A percentile compares a stretch with the other conserved stretches of the same genome.
Evolutionary conservation across 108 stramenopile species (phyloP).

Genomic region (Cyclostephanos tholiformis): DNA sequence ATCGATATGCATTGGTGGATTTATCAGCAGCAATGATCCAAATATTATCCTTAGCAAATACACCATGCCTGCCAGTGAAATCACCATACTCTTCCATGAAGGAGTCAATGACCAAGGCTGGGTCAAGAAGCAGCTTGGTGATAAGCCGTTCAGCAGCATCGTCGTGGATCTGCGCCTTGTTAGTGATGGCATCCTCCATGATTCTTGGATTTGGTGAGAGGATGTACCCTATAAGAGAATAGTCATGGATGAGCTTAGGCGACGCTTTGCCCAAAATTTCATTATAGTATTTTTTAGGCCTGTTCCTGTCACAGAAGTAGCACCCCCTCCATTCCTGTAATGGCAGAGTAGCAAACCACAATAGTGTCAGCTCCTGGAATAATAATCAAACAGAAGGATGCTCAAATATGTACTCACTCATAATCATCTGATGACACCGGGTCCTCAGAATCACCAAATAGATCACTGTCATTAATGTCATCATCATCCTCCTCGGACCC

Average conservation of each 20-base stretch:
- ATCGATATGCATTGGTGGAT: background rate
- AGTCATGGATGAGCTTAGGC: conserved; percentile 7
- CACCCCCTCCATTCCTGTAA: too few species aligned
- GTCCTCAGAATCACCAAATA: background rate
- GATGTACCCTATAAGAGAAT: conserved; percentile 16
- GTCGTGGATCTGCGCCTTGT: too few species aligned
- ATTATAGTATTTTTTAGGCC: background rate
- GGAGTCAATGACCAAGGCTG: background rate
- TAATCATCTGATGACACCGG: background rate
- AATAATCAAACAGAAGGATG: too few species aligned
- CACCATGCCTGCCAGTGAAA: background rate
- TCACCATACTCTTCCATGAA: conserved; percentile 1
- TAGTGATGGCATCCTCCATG: conserved; percentile 1
- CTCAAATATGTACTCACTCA: background rate
- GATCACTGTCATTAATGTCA: background rate
- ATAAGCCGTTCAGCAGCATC: too few species aligned
- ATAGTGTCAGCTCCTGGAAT: background rate
- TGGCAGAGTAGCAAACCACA: too few species aligned
- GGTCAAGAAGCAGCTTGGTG: conserved; percentile 3
- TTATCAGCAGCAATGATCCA: conserved; percentile 16
- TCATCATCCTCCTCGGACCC: background rate
- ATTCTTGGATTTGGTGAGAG: conserved; percentile 11
- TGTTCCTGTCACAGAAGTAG: too few species aligned
- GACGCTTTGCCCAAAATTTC: conserved; percentile 1
- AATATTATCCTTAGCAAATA: background rate